Base-by-base conservation (phyloP, 2,329 filamentous ascomycete genomes). In the Trichophyton simii region DNA sequence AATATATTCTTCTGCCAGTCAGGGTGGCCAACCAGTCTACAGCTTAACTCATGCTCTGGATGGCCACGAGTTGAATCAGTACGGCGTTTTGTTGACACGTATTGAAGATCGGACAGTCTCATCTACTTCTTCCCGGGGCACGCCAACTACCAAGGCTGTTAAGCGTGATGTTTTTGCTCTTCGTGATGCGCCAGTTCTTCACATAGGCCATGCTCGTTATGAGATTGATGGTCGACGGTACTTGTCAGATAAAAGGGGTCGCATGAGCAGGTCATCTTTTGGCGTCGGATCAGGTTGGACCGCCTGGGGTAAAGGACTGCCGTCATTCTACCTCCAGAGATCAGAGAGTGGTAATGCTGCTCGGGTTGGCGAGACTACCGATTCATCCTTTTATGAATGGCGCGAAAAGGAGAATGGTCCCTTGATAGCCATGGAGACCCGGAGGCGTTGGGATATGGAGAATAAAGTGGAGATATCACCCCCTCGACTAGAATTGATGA, bases 21-120 rank as follows among this genome's bases (percentile, higher is more conserved):
- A 38, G 13, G 41, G 42, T 34, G 50, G 42, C 9, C 44, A 62
- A 5, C 64, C 64, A n/a, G 48, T 66, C 54, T 66, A 66, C 46
- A 65, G 63, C 42, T 57, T 66, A 15, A 65, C 59, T 13, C 63
- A 65, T 34, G 65, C 60, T 25, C 38, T 66, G 15, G 65, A 66
- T 52, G 65, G 65, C 59, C 63, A 63, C 54, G 65, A 66, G 59
- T 44, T 65, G 18, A 65, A 60, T 41, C 13, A 44, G 28, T 34
- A 41, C 28, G 62, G 62, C 8, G 58, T 64, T 41, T 52, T 66
- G 28, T 42, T 64, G 13, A 64, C 64, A 7, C 63, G 65, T 4
- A 60, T 64, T 28, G 64, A 63, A 50, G 61, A 42, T 31, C 57
- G 59, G 46, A 15, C 20, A 4, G 28, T 34, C 6, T 44, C 28